Percentiles rank a stretch among this genome's conserved stretches.
phyloP scores from a whole-genome alignment of 495 filamentous ascomycete species.

The Penicillium flavigenum region DNA sequence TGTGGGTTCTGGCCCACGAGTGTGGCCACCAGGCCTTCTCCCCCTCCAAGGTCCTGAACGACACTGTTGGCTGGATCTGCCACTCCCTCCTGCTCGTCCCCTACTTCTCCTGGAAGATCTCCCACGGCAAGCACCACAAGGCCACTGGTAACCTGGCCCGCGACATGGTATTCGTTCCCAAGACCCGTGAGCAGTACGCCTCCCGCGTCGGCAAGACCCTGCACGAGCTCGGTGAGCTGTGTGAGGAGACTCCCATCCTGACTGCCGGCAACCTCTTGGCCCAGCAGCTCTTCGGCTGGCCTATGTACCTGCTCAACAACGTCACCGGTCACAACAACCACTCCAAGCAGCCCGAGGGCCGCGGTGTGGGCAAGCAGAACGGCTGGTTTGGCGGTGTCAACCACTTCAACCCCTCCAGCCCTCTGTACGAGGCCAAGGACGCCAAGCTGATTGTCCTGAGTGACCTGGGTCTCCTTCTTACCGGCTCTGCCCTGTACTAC shows the following conservation, averaged over 20 bases:
- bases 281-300: conserved; percentile 92
- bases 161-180: conserved; percentile 96
- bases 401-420: conserved; percentile 87
- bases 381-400: conserved; percentile 80
- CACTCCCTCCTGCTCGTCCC: conserved; percentile 82
- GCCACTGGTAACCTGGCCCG: conserved; percentile 92
- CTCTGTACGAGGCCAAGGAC: conserved; percentile 89
- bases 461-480: conserved; percentile 73
- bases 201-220: conserved; percentile 63
- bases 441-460: conserved; percentile 77
- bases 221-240: conserved; percentile 81
- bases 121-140: conserved; percentile 93
- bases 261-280: conserved; percentile 68
- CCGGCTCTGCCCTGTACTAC: conserved; percentile 55
- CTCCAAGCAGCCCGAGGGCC: conserved; percentile 78
- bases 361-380: conserved; percentile 86
- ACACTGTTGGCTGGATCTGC: conserved; percentile 80
- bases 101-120: conserved; percentile 93
- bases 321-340: conserved; percentile 95
- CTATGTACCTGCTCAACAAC: conserved; percentile 76
- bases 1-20: conserved; percentile 74
- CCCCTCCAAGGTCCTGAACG: conserved; percentile 73
- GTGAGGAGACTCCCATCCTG: conserved; percentile 89
- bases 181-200: conserved; percentile 74
- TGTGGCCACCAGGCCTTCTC: conserved; percentile 82